Evolutionary conservation across 2,329 filamentous ascomycete species (phyloP), one percentile per base, ranked within the genome.

Genomic region (Paecilomyces dactylethromorphus): DNA sequence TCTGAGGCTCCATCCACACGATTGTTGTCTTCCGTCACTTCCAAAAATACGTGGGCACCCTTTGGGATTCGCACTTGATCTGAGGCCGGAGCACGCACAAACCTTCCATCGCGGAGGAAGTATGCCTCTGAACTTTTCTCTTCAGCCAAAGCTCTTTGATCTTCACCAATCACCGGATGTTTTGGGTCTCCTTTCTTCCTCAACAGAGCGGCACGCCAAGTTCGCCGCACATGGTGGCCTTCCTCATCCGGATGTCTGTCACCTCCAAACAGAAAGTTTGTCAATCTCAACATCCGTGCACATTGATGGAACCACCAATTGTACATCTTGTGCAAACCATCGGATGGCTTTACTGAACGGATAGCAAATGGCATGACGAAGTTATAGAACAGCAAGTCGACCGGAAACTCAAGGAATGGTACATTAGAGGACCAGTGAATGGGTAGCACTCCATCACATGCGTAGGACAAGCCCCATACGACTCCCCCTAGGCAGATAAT

Each of bases 241-340:
- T 97, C 91, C 72, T 99, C 93, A 61, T 96, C 91, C 22, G 85
- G 79, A 29, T 82, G 82, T 59, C 91, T 85, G 65, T 96, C 89
- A 13, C 90, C 39, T 10, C 39, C 91, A 69, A 99, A 97, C 50
- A 99, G 84, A 72, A 99, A 99, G 78, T 92, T 90, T 1, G 91
- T 95, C 35, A 99, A 80, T 22, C 93, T 85, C 56, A 99, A 79
- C 49, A 82, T 78, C 55, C 90, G 83, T 12, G 92, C 94, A 70
- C 92, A 96, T 66, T 84, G 86, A 65, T 89, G 87, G 77, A 99
- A 96, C 91, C 94, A 99, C 93, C 93, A 97, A 7, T 87, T 87
- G 71, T 96, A 99, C 81, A 97, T 88, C 57, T 83, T 80, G 65
- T 96, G 89, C 2, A 99, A 79, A 0, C 86, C 88, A 69, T 96